Conservation (phyloP, 805 yeast species). For the Wickerhamiella australiensis region DNA sequence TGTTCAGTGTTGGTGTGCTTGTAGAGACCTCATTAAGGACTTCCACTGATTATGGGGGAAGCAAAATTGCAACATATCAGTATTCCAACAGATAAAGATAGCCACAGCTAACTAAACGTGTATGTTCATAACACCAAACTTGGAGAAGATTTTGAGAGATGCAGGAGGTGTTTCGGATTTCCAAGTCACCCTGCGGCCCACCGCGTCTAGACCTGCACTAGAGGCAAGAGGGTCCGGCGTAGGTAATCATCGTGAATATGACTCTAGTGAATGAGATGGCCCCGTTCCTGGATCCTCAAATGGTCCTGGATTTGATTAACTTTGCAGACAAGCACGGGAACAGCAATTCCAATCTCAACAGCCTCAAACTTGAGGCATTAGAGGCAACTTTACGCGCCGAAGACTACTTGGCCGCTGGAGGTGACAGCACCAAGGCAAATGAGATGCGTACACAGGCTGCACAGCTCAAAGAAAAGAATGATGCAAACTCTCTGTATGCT, state of each 20-base stretch:
- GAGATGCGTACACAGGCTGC: slow-evolving; percentile 20
- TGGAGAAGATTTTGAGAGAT: background rate
- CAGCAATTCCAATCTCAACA: slow-evolving; percentile 21
- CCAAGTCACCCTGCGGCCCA: background rate
- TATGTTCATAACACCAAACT: background rate
- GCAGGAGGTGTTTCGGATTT: background rate
- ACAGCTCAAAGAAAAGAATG: background rate
- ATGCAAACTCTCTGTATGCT: slow-evolving; percentile 33
- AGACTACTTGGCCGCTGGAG: slow-evolving; percentile 18
- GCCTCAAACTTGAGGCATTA: slow-evolving; percentile 7
- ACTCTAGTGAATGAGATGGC: slow-evolving; percentile 39
- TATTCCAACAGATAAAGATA: too few species aligned
- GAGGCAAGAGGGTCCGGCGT: background rate
- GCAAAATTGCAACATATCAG: too few species aligned
- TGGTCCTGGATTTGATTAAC: slow-evolving; percentile 43
- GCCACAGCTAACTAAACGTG: too few species aligned
- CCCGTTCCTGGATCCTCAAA: slow-evolving; percentile 51
- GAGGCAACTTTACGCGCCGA: slow-evolving; percentile 11
- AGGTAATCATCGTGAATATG: slow-evolving; percentile 8
- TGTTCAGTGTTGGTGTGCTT: too few species aligned
- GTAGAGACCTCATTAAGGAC: too few species aligned
- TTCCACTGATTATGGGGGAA: too few species aligned
- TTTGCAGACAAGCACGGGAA: slow-evolving; percentile 31
- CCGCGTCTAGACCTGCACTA: background rate
- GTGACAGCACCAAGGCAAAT: slow-evolving; percentile 22